Conservation (phyloP, 805 yeast species). For the Sugiyamaella smithiae region DNA sequence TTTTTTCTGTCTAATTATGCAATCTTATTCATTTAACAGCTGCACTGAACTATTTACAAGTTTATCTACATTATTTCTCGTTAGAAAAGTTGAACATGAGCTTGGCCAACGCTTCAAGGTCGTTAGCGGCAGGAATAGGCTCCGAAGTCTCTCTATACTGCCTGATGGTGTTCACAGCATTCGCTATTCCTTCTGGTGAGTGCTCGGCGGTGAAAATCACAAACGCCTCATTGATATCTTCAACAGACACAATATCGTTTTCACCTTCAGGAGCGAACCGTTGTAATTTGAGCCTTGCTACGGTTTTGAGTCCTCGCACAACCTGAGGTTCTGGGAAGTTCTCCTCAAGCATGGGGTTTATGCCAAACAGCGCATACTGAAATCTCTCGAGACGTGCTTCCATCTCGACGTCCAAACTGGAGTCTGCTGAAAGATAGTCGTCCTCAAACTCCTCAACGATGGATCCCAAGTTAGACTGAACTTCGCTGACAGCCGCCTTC, state of each 20-base stretch:
- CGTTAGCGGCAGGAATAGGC: slow-evolving; percentile 26
- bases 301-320: slow-evolving; percentile 61
- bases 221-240: slow-evolving; percentile 46
- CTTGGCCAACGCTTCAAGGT: slow-evolving; percentile 28
- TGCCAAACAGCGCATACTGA: slow-evolving; percentile 82
- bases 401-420: slow-evolving; percentile 54
- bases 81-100: slow-evolving; percentile 25
- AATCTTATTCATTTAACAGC: too few relatives aligned
- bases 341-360: slow-evolving; percentile 63
- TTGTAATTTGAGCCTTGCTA: slow-evolving; percentile 65
- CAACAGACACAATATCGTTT: slow-evolving; percentile 22
- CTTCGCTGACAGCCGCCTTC: slow-evolving; percentile 52
- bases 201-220: slow-evolving; percentile 47
- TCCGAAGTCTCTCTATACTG: slow-evolving; percentile 45
- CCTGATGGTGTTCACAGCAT: slow-evolving; percentile 41
- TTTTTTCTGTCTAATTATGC: too few relatives aligned
- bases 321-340: slow-evolving; percentile 58
- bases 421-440: slow-evolving; percentile 54
- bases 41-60: slow-evolving; percentile 1
- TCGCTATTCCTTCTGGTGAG: slow-evolving; percentile 39
- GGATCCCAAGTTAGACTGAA: slow-evolving; percentile 43
- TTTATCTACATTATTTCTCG: slow-evolving; percentile 12
- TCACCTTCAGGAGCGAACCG: slow-evolving; percentile 43
- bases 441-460: slow-evolving; percentile 57
- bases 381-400: slow-evolving; percentile 72